phyloP scores from a whole-genome alignment of 257 asterid genomes.

The Nicotiana benthamiana region DNA sequence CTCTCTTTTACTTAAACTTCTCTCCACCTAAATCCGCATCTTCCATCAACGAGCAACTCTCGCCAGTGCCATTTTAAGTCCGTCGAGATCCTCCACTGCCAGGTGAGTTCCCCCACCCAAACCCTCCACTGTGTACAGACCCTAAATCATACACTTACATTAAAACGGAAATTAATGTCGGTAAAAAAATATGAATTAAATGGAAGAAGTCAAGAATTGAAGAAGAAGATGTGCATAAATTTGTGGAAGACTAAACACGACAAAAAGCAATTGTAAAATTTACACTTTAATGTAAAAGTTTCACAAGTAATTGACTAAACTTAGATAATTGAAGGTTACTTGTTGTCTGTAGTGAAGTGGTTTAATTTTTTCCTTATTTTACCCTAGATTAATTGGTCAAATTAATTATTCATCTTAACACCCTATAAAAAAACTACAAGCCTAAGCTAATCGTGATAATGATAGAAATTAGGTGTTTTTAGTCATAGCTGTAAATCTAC shows the following conservation, averaged over 20 bases:
- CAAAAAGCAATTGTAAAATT: neutral
- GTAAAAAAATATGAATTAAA: neutral
- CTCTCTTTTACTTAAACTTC: no score
- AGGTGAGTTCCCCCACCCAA: no score
- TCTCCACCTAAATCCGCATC: no score
- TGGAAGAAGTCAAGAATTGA: neutral
- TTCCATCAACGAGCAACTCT: no score
- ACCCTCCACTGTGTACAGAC: no score
- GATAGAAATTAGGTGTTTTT: neutral
- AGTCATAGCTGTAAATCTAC: no score
- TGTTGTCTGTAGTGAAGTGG: neutral
- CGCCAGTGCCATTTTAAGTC: no score
- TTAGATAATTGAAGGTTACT: neutral
- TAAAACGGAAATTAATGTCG: no score
- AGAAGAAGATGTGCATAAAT: neutral
- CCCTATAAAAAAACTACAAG: neutral
- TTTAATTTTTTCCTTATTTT: neutral
- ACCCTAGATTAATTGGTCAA: neutral
- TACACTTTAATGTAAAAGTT: neutral
- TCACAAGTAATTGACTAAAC: slow-evolving; percentile 2
- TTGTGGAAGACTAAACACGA: neutral
- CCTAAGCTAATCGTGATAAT: neutral
- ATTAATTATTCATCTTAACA: neutral
- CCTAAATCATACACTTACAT: no score
- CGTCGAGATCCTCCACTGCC: no score